phyloP scores from a whole-genome alignment of 192 early-diverging fungal genomes.

The Linnemannia elongata region DNA sequence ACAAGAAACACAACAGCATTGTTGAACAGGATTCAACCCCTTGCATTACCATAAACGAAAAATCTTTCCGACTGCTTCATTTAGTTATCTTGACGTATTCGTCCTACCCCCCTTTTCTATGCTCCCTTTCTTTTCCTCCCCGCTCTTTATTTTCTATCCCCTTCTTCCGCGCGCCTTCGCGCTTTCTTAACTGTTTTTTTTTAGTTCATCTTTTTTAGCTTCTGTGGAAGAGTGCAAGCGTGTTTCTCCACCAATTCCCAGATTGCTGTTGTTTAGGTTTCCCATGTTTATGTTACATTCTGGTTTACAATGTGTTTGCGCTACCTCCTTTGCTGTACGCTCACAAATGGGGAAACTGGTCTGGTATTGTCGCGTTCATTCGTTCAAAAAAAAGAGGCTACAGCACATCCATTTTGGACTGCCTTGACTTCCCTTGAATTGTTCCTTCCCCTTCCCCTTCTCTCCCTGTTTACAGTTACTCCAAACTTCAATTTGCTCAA shows the following conservation, averaged over 20 bases:
- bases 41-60: no score
- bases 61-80: no score
- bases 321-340: neutral
- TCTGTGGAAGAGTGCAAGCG: neutral
- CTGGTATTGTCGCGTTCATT: conserved; percentile 2
- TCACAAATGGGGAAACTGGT: neutral
- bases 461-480: no score
- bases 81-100: no score
- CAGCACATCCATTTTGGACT: neutral
- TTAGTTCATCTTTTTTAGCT: neutral
- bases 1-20: no score
- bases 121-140: no score
- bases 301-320: neutral
- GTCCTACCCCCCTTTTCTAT: no score
- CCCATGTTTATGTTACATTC: neutral
- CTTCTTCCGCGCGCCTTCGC: neutral
- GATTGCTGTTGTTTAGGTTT: neutral
- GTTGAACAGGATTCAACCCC: no score
- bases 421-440: neutral
- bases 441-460: neutral
- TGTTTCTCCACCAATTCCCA: neutral
- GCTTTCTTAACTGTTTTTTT: neutral
- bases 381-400: neutral
- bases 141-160: no score
- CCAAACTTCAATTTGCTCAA: neutral